These are phyloP conservation scores for Corymbia citriodora DNA, from an alignment of 441 rosid genomes.

Conservation along the genomic window DNA sequence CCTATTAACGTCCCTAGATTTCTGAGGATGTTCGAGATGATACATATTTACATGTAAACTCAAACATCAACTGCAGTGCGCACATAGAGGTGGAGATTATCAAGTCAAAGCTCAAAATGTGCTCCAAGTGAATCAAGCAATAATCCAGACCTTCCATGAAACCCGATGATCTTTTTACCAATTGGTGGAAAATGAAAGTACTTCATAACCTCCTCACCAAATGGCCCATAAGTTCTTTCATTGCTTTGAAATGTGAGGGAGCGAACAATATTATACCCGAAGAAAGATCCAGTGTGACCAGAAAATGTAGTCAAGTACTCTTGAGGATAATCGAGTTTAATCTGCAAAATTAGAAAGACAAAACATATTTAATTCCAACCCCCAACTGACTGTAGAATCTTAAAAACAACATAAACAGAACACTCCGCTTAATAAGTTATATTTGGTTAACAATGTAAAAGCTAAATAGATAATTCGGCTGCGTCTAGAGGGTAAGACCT, in stretches of 20 bases:
- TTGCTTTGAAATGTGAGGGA: background rate
- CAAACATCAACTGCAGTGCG: rapidly evolving
- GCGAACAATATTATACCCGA: background rate
- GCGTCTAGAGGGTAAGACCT: background rate
- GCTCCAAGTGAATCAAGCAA: background rate
- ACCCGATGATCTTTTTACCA: background rate
- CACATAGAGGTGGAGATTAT: background rate
- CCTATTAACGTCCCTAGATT: background rate
- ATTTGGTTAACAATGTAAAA: background rate
- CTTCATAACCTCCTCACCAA: background rate
- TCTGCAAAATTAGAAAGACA: background rate
- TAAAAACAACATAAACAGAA: background rate
- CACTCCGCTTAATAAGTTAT: background rate
- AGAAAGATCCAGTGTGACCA: background rate
- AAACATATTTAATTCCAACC: background rate
- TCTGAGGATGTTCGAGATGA: background rate
- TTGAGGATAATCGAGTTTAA: background rate
- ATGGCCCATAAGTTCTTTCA: background rate
- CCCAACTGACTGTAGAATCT: background rate
- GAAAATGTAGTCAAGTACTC: background rate
- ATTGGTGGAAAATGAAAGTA: background rate
- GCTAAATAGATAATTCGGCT: background rate
- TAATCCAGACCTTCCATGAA: background rate
- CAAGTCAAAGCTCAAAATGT: background rate
- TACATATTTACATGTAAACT: background rate